Conservation (phyloP, 495 filamentous ascomycete species). For the Copromyces sp. region DNA sequence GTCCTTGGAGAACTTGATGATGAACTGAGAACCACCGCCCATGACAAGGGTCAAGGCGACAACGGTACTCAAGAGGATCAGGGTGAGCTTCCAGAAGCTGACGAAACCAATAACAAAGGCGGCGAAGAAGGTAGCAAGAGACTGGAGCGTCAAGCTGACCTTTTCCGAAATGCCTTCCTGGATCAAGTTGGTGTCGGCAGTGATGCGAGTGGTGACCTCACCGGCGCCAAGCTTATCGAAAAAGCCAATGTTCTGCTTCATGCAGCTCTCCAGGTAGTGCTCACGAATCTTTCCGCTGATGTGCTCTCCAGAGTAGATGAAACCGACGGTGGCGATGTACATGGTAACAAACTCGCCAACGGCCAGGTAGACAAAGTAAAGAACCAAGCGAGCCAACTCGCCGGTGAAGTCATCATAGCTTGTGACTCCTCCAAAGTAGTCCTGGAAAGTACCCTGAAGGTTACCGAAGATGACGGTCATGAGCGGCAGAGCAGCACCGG, state of each 20-base stretch:
- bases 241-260: conserved; percentile 85
- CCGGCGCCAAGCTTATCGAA: conserved; percentile 88
- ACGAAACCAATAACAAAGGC: conserved; percentile 85
- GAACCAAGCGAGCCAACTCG: conserved; percentile 52
- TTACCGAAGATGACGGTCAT: conserved; percentile 84
- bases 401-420: conserved; percentile 45
- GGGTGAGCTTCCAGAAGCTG: conserved; percentile 74
- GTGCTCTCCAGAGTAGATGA: conserved; percentile 91
- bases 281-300: conserved; percentile 76
- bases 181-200: conserved; percentile 78
- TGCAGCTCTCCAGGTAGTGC: conserved; percentile 70
- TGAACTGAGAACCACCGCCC: conserved; percentile 60
- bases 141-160: conserved; percentile 62
- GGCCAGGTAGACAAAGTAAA: conserved; percentile 88
- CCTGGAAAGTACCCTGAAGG: conserved; percentile 61
- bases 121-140: conserved; percentile 68
- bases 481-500: conserved; percentile 71
- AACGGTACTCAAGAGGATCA: conserved; percentile 72
- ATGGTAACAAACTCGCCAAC: conserved; percentile 75
- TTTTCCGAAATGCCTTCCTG: conserved; percentile 88
- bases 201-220: conserved; percentile 88
- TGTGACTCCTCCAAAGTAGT: conserved; percentile 42
- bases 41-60: conserved; percentile 64
- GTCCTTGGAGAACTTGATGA: conserved; percentile 68
- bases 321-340: conserved; percentile 76